Evolutionary conservation across 139 green algal genomes (phyloP).

Genomic region (Trebouxia sp.): DNA sequence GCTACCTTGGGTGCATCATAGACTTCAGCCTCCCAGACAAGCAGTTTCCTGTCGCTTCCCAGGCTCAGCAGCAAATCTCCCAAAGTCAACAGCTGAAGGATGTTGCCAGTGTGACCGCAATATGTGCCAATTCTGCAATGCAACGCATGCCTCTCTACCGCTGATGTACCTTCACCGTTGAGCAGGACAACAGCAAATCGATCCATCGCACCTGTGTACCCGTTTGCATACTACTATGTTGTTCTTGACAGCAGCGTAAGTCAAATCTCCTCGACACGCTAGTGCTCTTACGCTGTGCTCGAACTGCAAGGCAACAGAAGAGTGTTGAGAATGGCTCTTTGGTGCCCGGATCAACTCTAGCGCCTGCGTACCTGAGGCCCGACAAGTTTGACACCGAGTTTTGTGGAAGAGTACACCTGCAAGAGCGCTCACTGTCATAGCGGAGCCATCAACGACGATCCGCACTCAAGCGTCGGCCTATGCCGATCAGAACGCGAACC

Average conservation of each 20-base stretch:
- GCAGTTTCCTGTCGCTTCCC: conserved; percentile 59
- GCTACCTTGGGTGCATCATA: conserved; percentile 58
- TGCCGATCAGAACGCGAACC: no score
- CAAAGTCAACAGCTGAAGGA: conserved; percentile 79
- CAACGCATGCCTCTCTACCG: no score
- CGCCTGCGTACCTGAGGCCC: conserved; percentile 63
- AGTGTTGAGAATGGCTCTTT: not conserved
- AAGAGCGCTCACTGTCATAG: not conserved
- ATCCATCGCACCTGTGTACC: conserved; percentile 41
- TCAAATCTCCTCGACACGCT: conserved; percentile 77
- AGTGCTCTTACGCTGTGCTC: conserved; percentile 69
- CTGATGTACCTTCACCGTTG: no score
- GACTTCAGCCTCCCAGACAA: conserved; percentile 72
- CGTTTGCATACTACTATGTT: conserved; percentile 77
- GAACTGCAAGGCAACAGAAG: conserved; percentile 57
- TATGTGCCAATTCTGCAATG: conserved; percentile 61
- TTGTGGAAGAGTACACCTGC: conserved; percentile 87
- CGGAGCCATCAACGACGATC: no score
- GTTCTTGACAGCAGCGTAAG: conserved; percentile 77
- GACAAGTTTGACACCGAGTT: conserved; percentile 78
- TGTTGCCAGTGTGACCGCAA: conserved; percentile 36
- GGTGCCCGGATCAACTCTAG: not conserved
- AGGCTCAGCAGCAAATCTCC: conserved; percentile 83
- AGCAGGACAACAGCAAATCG: no score
- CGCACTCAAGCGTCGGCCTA: no score